Evolutionary conservation across 352 stramenopile genomes (phyloP).

Genomic region (Thalassiosira ordinaria): DNA sequence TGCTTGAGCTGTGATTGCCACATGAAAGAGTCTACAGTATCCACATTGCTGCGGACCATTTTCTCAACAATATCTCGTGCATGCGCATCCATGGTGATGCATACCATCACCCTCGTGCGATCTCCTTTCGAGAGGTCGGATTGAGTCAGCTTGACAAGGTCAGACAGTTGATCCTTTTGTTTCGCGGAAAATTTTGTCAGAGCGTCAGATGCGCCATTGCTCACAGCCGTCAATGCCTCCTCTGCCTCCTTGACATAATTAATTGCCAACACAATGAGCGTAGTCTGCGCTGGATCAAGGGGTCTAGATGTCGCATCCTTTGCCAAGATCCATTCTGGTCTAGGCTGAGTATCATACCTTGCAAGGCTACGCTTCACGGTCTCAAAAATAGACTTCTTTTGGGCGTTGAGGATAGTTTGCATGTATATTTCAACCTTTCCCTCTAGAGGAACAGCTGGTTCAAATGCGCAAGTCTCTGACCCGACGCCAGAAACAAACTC

Average conservation of each 20-base stretch:
- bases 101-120: constrained; percentile 92
- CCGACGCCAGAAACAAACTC: constrained; percentile 93
- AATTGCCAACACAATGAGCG: constrained; percentile 92
- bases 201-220: constrained; percentile 92
- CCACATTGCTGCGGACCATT: constrained; percentile 91
- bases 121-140: constrained; percentile 84
- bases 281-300: constrained; percentile 93
- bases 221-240: constrained; percentile 91
- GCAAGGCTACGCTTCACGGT: constrained; percentile 92
- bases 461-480: constrained; percentile 92
- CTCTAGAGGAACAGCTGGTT: constrained; percentile 90
- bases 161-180: constrained; percentile 89
- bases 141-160: constrained; percentile 92
- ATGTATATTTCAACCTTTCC: constrained; percentile 98
- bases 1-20: constrained; percentile 96
- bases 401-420: constrained; percentile 92
- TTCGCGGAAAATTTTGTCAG: constrained; percentile 92
- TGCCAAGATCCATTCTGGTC: constrained; percentile 95
- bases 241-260: constrained; percentile 97
- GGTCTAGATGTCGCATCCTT: constrained; percentile 89
- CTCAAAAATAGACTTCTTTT: constrained; percentile 93
- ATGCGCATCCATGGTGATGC: constrained; percentile 96
- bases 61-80: constrained; percentile 93
- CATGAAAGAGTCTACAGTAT: constrained; percentile 90
- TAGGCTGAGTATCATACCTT: constrained; percentile 90